Conservation (phyloP, 179 eudicot genomes). For the Silene noctiflora region DNA sequence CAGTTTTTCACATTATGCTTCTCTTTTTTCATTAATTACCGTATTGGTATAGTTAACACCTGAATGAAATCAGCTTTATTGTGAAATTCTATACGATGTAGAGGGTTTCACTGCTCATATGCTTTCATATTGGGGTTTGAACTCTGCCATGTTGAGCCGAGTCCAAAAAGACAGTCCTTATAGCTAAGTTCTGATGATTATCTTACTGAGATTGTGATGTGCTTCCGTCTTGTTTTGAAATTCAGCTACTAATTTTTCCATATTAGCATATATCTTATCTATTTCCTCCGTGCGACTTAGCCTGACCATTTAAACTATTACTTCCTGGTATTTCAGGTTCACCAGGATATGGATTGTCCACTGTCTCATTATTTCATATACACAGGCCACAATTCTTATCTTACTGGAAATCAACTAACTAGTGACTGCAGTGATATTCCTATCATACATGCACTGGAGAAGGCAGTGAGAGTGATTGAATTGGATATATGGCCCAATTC, state of each 20-base stretch:
- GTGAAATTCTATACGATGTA: not conserved
- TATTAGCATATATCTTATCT: not conserved
- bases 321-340: slow-evolving; percentile 47
- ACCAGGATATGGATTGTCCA: slow-evolving; percentile 86
- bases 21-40: not conserved
- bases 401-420: slow-evolving; percentile 91
- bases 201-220: not conserved
- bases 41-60: not conserved
- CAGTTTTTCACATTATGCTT: not conserved
- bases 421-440: slow-evolving; percentile 90
- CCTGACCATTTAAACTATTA: not conserved
- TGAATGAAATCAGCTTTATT: not conserved
- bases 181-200: not conserved
- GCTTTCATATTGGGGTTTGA: not conserved
- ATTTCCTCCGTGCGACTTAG: not conserved
- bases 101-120: not conserved
- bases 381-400: slow-evolving; percentile 95
- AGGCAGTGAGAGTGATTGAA: slow-evolving; percentile 88
- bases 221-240: not conserved
- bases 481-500: slow-evolving; percentile 96
- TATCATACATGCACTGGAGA: slow-evolving; percentile 63
- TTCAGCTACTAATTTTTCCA: not conserved
- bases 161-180: not conserved
- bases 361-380: slow-evolving; percentile 81
- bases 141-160: not conserved